Percentiles rank a stretch among this genome's conserved stretches.
Conservation (phyloP, 495 filamentous ascomycete genomes). For the Tetracladium marchalianum region DNA sequence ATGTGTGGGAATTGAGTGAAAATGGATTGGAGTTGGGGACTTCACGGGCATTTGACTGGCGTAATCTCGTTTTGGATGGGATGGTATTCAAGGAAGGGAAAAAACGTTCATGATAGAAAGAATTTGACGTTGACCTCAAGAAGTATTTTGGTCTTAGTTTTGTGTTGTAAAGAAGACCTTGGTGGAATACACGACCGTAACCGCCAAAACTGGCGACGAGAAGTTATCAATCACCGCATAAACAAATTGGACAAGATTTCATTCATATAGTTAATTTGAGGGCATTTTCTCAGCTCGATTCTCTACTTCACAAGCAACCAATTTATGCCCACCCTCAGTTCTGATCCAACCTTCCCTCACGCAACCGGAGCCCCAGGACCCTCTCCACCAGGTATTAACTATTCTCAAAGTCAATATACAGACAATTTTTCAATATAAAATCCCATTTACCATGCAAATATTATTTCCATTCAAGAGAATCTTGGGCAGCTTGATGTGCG, state of each 20-base stretch:
- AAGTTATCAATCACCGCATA: too few relatives aligned
- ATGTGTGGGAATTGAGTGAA: not conserved
- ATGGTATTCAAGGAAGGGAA: not conserved
- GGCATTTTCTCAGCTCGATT: too few relatives aligned
- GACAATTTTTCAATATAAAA: slow-evolving; percentile 1
- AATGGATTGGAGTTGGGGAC: slow-evolving; percentile 2
- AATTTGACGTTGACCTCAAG: slow-evolving; percentile 4
- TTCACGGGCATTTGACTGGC: slow-evolving; percentile 8
- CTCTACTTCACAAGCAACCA: not conserved
- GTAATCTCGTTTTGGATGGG: not conserved
- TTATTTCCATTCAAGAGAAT: slow-evolving; percentile 98
- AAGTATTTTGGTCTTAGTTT: not conserved
- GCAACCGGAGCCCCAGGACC: slow-evolving; percentile 41
- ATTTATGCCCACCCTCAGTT: too few relatives aligned
- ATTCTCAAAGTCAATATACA: not conserved
- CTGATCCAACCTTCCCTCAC: not conserved
- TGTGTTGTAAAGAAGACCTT: too few relatives aligned
- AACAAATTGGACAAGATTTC: too few relatives aligned
- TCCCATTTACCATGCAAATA: slow-evolving; percentile 80
- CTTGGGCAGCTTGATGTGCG: slow-evolving; percentile 79
- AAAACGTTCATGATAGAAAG: slow-evolving; percentile 26
- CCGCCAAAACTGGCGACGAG: too few relatives aligned
- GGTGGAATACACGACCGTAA: too few relatives aligned
- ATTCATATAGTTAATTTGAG: too few relatives aligned
- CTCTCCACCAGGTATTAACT: slow-evolving; percentile 86